Evolutionary conservation across 2,329 filamentous ascomycete genomes (phyloP).

Genomic region (Septoria petroselini): DNA sequence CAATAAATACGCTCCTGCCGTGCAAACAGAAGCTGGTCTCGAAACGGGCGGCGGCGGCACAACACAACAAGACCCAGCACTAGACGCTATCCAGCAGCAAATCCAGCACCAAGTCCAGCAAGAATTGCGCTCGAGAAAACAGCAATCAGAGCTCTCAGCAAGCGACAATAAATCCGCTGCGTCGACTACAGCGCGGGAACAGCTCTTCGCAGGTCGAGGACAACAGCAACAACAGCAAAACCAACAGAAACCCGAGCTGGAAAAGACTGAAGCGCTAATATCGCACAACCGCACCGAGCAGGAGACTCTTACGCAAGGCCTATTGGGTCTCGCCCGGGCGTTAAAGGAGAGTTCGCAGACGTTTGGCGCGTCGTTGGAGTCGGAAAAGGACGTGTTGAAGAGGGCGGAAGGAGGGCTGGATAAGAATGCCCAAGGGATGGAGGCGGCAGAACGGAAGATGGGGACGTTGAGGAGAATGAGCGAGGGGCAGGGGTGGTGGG

Average conservation of each 20-base stretch:
- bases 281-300: slow-evolving; percentile 77
- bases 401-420: slow-evolving; percentile 73
- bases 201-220: slow-evolving; percentile 39
- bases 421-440: slow-evolving; percentile 71
- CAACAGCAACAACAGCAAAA: slow-evolving; percentile 8
- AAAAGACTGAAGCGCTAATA: slow-evolving; percentile 63
- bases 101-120: slow-evolving; percentile 18
- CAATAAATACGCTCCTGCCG: slow-evolving; percentile 44
- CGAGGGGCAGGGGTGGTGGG: slow-evolving; percentile 83
- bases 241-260: slow-evolving; percentile 21
- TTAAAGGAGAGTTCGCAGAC: slow-evolving; percentile 72
- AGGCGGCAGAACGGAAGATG: slow-evolving; percentile 73
- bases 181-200: slow-evolving; percentile 37
- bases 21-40: slow-evolving; percentile 32
- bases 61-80: background rate
- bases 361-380: slow-evolving; percentile 70
- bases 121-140: slow-evolving; percentile 31
- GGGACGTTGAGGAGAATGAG: slow-evolving; percentile 72
- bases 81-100: slow-evolving; percentile 16
- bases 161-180: slow-evolving; percentile 33
- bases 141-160: slow-evolving; percentile 18
- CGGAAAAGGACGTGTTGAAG: slow-evolving; percentile 68
- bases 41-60: slow-evolving; percentile 21
- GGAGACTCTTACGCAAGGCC: slow-evolving; percentile 73
- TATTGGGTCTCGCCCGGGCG: slow-evolving; percentile 74